These are phyloP conservation scores for Penicillium sp. DNA, from an alignment of 2,329 filamentous ascomycete genomes.

Conservation along the genomic window DNA sequence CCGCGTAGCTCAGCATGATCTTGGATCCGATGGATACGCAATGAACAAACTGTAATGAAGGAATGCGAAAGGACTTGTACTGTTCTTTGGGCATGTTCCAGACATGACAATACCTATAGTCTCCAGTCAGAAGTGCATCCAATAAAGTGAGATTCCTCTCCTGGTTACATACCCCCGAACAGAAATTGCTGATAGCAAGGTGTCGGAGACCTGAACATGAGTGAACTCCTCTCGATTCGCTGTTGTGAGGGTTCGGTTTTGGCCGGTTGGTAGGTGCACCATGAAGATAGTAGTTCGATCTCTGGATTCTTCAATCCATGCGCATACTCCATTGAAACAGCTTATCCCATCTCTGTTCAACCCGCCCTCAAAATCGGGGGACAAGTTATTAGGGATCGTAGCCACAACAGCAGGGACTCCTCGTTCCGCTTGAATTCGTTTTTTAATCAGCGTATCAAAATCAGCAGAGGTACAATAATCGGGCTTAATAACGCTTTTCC, in stretches of 20 bases:
- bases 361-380: too few relatives aligned
- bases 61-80: constrained; percentile 22
- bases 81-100: constrained; percentile 23
- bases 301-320: constrained; percentile 4
- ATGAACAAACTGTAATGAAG: constrained; percentile 12
- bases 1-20: constrained; percentile 17
- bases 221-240: constrained; percentile 8
- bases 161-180: not conserved
- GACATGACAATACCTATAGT: constrained; percentile 24
- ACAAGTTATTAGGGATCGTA: not conserved
- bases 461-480: too few relatives aligned
- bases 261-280: constrained; percentile 6
- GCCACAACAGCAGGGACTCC: not conserved
- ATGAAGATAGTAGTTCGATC: not conserved
- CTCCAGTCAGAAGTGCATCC: not conserved
- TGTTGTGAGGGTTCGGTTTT: constrained; percentile 4
- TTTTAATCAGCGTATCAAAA: not conserved
- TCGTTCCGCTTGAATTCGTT: not conserved
- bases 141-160: not conserved
- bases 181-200: constrained; percentile 6
- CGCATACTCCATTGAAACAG: constrained; percentile 8
- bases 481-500: not conserved
- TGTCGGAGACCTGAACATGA: constrained; percentile 5
- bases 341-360: not conserved
- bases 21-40: constrained; percentile 18